phyloP scores from a whole-genome alignment of 2,329 filamentous ascomycete species.

The Fusarium subglutinans region DNA sequence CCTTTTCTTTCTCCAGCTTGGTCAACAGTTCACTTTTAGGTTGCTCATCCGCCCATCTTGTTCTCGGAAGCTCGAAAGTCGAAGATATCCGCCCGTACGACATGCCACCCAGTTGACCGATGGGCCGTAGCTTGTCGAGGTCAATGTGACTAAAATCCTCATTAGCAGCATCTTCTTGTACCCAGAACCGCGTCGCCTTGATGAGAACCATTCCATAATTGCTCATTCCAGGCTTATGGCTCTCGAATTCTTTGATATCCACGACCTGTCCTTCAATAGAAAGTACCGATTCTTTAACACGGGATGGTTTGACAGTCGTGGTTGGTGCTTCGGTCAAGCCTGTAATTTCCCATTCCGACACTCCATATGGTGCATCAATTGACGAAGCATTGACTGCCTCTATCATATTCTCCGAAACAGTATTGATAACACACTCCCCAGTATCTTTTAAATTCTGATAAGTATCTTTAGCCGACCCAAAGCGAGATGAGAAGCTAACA shows the following conservation, averaged over 20 bases:
- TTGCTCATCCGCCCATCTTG: neutral
- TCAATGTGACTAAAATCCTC: slow-evolving; percentile 79
- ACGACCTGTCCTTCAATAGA: slow-evolving; percentile 85
- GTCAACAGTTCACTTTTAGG: neutral
- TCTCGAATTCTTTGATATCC: slow-evolving; percentile 80
- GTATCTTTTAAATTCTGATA: slow-evolving; percentile 77
- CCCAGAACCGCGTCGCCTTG: slow-evolving; percentile 90
- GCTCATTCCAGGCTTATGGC: slow-evolving; percentile 75
- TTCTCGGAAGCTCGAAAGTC: slow-evolving; percentile 71
- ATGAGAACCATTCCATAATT: slow-evolving; percentile 78
- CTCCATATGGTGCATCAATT: slow-evolving; percentile 80
- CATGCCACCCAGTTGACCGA: slow-evolving; percentile 87
- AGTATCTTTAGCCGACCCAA: slow-evolving; percentile 76
- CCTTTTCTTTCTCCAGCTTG: neutral
- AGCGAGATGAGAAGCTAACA: slow-evolving; percentile 59
- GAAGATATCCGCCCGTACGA: slow-evolving; percentile 79
- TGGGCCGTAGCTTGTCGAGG: slow-evolving; percentile 77
- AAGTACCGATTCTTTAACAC: slow-evolving; percentile 86
- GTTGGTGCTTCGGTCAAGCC: slow-evolving; percentile 76
- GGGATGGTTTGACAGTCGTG: slow-evolving; percentile 73
- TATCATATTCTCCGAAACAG: slow-evolving; percentile 83
- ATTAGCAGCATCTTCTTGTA: slow-evolving; percentile 85
- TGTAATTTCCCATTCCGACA: slow-evolving; percentile 82
- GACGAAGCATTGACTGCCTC: slow-evolving; percentile 85
- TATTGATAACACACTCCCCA: slow-evolving; percentile 84